Evolutionary conservation across 73 alveolate genomes (phyloP).

Genomic region (Stentor roeselii): DNA sequence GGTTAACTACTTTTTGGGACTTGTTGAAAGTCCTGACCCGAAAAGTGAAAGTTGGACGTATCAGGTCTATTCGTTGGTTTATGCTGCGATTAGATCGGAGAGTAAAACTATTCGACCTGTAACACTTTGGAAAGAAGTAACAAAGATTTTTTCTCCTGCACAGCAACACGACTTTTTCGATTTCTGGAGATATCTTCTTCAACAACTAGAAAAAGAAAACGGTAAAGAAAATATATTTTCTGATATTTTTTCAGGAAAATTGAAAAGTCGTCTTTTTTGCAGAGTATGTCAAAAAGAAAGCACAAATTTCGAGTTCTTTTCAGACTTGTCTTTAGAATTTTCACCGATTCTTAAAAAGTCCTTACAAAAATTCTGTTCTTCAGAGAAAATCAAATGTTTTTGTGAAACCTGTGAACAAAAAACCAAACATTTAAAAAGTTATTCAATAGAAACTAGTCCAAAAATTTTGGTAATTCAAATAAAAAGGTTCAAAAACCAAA

Average conservation of each 20-base stretch:
- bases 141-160: neutral
- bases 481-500: conserved; percentile 4
- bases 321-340: neutral
- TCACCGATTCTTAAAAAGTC: neutral
- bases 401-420: neutral
- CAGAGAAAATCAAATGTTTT: neutral
- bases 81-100: too few relatives aligned
- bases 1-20: too few relatives aligned
- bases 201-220: neutral
- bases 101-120: neutral
- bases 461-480: neutral
- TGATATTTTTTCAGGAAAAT: neutral
- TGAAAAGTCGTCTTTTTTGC: neutral
- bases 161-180: neutral
- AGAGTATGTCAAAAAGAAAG: neutral
- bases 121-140: neutral
- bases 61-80: too few relatives aligned
- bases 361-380: neutral
- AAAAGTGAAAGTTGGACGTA: too few relatives aligned
- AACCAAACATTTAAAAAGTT: neutral
- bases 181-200: neutral
- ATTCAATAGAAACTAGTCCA: neutral
- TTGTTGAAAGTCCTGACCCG: too few relatives aligned
- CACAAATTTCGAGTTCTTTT: neutral
- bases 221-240: neutral